A percentile compares a stretch with the other conserved stretches of the same genome.
Conservation (phyloP, 768 basidiomycete genomes). For the Collybiopsis confluens region DNA sequence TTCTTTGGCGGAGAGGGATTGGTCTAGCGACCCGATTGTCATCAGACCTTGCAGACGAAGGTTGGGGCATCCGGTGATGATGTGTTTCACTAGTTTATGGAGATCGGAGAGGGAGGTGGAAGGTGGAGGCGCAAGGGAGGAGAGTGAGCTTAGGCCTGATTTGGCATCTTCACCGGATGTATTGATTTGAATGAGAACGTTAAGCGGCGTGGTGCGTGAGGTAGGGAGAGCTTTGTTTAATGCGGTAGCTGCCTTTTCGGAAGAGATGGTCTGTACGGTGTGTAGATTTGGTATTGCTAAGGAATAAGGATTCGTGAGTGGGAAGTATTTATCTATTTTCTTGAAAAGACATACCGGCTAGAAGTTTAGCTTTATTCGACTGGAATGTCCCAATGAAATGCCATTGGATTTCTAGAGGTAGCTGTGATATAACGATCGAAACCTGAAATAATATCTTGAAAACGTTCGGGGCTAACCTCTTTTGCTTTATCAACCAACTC, state of each 20-base stretch:
- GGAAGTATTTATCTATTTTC: no score
- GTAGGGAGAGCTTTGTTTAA: conserved; percentile 68
- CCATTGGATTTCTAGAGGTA: conserved; percentile 89
- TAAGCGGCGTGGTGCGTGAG: conserved; percentile 57
- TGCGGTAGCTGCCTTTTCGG: conserved; percentile 72
- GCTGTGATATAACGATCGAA: conserved; percentile 35
- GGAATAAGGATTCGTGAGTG: neutral
- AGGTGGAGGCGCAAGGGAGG: neutral
- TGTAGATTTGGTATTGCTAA: conserved; percentile 86
- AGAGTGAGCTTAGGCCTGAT: conserved; percentile 74
- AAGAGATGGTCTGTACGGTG: conserved; percentile 82
- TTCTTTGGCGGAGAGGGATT: conserved; percentile 54
- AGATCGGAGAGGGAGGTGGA: conserved; percentile 41
- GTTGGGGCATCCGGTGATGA: conserved; percentile 68
- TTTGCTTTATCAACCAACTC: conserved; percentile 86
- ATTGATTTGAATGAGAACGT: conserved; percentile 90
- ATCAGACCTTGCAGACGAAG: conserved; percentile 84
- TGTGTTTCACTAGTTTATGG: conserved; percentile 59
- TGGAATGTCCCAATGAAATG: conserved; percentile 95
- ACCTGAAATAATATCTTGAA: neutral
- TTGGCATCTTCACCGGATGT: conserved; percentile 92
- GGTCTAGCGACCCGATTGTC: conserved; percentile 88
- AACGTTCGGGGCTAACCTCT: conserved; percentile 39
- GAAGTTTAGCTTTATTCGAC: conserved; percentile 88
- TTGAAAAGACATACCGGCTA: conserved; percentile 65